A percentile compares a stretch with the other conserved stretches of the same genome.
phyloP scores from a whole-genome alignment of 2,329 filamentous ascomycete species.

The Harringtonia aguacate region DNA sequence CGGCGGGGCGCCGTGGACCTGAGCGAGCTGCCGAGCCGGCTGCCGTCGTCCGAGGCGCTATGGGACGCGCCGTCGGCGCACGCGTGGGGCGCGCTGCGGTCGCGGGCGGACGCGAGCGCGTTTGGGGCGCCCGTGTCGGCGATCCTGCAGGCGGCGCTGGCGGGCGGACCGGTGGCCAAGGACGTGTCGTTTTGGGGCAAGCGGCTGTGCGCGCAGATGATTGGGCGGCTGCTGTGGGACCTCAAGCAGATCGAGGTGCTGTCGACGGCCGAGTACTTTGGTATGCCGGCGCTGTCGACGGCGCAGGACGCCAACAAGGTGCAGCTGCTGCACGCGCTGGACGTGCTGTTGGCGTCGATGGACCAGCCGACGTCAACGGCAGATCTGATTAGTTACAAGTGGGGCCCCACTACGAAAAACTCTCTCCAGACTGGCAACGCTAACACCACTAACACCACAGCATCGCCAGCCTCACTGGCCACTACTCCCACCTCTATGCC shows the following conservation, averaged over 20 bases:
- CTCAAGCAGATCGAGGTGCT: slow-evolving; percentile 18
- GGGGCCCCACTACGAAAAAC: not conserved
- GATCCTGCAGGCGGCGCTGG: slow-evolving; percentile 9
- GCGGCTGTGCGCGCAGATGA: slow-evolving; percentile 17
- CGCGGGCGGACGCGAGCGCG: slow-evolving; percentile 2
- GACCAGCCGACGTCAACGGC: slow-evolving; percentile 13
- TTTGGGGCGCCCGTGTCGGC: slow-evolving; percentile 10
- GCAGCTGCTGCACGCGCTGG: slow-evolving; percentile 12
- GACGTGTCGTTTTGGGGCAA: slow-evolving; percentile 16
- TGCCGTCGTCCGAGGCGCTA: slow-evolving; percentile 18
- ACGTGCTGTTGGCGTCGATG: slow-evolving; percentile 13
- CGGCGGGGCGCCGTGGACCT: slow-evolving; percentile 18
- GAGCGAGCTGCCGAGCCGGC: slow-evolving; percentile 16
- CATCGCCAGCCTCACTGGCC: slow-evolving; percentile 17
- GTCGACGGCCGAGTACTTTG: slow-evolving; percentile 15
- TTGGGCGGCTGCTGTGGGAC: slow-evolving; percentile 21
- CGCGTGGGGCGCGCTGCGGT: slow-evolving; percentile 16
- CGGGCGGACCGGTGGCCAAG: not conserved
- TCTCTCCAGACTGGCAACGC: not conserved
- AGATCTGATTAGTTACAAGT: slow-evolving; percentile 21
- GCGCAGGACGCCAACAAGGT: slow-evolving; percentile 16
- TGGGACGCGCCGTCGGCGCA: slow-evolving; percentile 19
- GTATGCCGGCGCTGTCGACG: slow-evolving; percentile 15
- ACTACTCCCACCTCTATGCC: slow-evolving; percentile 19
- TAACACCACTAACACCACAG: slow-evolving; percentile 10